phyloP scores from a whole-genome alignment of 305 asterid genomes.

The Solanum hybrid region DNA sequence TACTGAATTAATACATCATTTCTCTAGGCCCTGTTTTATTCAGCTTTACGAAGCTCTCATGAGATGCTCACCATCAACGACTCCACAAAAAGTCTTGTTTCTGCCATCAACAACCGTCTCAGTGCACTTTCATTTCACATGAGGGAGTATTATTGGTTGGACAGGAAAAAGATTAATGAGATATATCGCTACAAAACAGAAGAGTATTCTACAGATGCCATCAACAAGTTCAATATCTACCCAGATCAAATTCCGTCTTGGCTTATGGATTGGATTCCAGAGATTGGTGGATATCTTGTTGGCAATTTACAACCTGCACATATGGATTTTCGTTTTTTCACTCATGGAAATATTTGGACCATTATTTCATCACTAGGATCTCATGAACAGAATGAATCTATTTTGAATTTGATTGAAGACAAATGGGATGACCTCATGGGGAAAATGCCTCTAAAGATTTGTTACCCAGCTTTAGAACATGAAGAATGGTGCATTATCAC shows the following conservation, averaged over 20 bases:
- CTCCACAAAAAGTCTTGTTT: slow-evolving; percentile 46
- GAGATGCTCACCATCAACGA: slow-evolving; percentile 63
- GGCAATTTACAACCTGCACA: slow-evolving; percentile 85
- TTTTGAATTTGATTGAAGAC: slow-evolving; percentile 58
- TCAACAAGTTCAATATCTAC: slow-evolving; percentile 74
- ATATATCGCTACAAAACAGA: slow-evolving; percentile 61
- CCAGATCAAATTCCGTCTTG: slow-evolving; percentile 72
- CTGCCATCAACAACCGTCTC: slow-evolving; percentile 60
- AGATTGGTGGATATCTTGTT: slow-evolving; percentile 55
- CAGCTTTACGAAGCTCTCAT: slow-evolving; percentile 63
- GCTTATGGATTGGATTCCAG: slow-evolving; percentile 78
- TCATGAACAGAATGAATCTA: slow-evolving; percentile 43
- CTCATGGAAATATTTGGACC: slow-evolving; percentile 78
- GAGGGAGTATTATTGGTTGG: slow-evolving; percentile 73
- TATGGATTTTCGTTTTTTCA: slow-evolving; percentile 79
- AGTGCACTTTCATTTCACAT: slow-evolving; percentile 69
- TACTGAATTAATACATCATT: neutral
- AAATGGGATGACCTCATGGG: slow-evolving; percentile 80
- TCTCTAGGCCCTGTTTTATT: slow-evolving; percentile 58
- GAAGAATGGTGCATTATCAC: slow-evolving; percentile 86
- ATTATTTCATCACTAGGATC: slow-evolving; percentile 63
- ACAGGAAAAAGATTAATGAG: slow-evolving; percentile 41
- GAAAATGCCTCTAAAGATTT: slow-evolving; percentile 78
- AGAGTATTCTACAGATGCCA: slow-evolving; percentile 62
- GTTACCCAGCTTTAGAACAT: slow-evolving; percentile 68